Base-by-base conservation (phyloP, 2,329 filamentous ascomycete genomes). In the Colletotrichum cordylinicola region DNA sequence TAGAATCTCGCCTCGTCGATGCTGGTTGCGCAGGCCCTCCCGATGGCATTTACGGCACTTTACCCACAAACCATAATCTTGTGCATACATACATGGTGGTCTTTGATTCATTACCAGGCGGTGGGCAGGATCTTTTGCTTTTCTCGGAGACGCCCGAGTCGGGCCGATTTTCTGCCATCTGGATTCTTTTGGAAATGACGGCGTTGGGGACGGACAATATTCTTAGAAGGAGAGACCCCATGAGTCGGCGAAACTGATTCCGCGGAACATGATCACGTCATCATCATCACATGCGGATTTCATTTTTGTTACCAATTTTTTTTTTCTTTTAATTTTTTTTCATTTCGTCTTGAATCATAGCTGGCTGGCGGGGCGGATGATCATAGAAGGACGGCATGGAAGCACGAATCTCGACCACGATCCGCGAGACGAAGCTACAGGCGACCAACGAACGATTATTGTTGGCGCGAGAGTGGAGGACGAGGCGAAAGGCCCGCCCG, bases 271-370 rank as follows among this genome's bases (percentile, higher is more conserved):
- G 62, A 72, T 55, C 68, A 67, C 68, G 48, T 73, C 55, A 64
- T 69, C 74, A 75, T 61, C 72, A 70, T 74, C 66, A 68, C 56
- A 70, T 78, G 72, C 74, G 74, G 67, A 75, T 74, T 60, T 75
- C 24, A 70, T 27, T 43, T 65, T 56, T 74, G 71, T 64, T 29
- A 29, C 13, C 8, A n/a, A 29, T 13, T 68, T 58, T 71, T 64
- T 60, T 60, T 73, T 31, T 66, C 65, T 75, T 74, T 67, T 70
- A 60, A 72, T 69, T 71, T 78, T 68, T 72, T 71, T 77, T 66
- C 68, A 65, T 58, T 60, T 58, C 70, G 74, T 74, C 61, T 74
- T 60, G 65, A 74, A 76, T 70, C 70, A 76, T 74, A 69, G 61
- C 70, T 65, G 33, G 69, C 67, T 68, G 62, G 67, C 67, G 70